phyloP scores from a whole-genome alignment of 2,329 filamentous ascomycete species.

The Cytospora piceicola region DNA sequence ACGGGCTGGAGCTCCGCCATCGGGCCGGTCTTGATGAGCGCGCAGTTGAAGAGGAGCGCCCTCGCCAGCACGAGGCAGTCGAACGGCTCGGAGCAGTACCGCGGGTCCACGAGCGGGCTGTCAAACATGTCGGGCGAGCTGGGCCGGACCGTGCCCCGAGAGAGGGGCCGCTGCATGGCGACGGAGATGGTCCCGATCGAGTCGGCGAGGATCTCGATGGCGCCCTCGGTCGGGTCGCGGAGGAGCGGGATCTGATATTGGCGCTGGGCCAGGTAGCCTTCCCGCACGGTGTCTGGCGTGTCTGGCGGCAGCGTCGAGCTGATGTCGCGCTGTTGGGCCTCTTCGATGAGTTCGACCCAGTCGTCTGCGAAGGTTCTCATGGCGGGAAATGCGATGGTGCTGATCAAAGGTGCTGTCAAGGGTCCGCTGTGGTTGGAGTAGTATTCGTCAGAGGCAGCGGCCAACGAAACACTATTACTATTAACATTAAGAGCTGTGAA shows the following conservation, averaged over 20 bases:
- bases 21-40: constrained; percentile 35
- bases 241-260: constrained; percentile 42
- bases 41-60: constrained; percentile 49
- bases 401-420: constrained; percentile 35
- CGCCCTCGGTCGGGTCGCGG: constrained; percentile 39
- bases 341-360: constrained; percentile 29
- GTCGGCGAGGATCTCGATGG: constrained; percentile 38
- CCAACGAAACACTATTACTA: constrained; percentile 24
- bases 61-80: constrained; percentile 53
- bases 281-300: constrained; percentile 29
- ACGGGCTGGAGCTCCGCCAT: constrained; percentile 33
- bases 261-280: constrained; percentile 34
- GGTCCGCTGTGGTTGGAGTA: constrained; percentile 35
- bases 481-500: constrained; percentile 31
- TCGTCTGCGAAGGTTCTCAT: constrained; percentile 31
- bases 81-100: constrained; percentile 50
- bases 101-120: constrained; percentile 55
- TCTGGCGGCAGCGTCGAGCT: constrained; percentile 25
- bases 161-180: constrained; percentile 34
- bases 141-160: constrained; percentile 53
- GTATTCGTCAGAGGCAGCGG: constrained; percentile 32
- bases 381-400: constrained; percentile 35
- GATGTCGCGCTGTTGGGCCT: constrained; percentile 15
- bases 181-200: constrained; percentile 34
- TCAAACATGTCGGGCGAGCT: constrained; percentile 50